phyloP scores from a whole-genome alignment of 208 protist species.

The Leishmania braziliensis region DNA sequence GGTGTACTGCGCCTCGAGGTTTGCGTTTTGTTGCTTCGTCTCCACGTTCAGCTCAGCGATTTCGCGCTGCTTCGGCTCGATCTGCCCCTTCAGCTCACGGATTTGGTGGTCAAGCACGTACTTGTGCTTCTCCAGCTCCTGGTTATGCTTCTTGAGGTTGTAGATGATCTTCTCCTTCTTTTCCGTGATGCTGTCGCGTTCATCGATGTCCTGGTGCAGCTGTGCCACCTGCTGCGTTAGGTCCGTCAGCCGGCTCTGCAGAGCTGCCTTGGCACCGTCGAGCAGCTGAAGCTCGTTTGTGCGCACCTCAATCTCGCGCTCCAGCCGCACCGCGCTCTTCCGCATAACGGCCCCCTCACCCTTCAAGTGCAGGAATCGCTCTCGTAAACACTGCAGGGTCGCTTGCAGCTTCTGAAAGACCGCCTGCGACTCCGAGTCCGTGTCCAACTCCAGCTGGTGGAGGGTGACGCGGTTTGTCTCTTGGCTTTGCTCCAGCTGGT shows the following conservation, averaged over 20 bases:
- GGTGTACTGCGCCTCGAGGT: constrained; percentile 90
- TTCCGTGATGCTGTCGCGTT: constrained; percentile 93
- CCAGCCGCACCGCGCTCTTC: constrained; percentile 90
- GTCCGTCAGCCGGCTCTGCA: constrained; percentile 79
- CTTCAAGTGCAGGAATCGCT: constrained; percentile 93
- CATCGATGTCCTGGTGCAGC: constrained; percentile 92
- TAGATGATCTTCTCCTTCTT: constrained; percentile 97
- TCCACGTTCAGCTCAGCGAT: constrained; percentile 91
- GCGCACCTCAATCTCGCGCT: constrained; percentile 92
- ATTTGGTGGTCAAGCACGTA: constrained; percentile 99
- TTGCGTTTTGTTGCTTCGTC: constrained; percentile 92
- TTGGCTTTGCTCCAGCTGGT: constrained; percentile 66
- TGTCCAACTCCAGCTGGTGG: constrained; percentile 94
- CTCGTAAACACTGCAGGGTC: constrained; percentile 75
- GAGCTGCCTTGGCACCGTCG: constrained; percentile 70
- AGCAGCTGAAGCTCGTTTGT: constrained; percentile 73
- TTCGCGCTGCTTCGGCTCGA: constrained; percentile 96
- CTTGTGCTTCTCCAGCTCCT: constrained; percentile 98
- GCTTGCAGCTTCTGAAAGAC: constrained; percentile 77
- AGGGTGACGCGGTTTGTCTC: constrained; percentile 87
- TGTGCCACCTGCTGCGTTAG: constrained; percentile 89
- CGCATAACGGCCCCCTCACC: constrained; percentile 94
- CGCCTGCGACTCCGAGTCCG: constrained; percentile 91
- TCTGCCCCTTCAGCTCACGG: constrained; percentile 97
- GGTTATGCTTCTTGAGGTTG: constrained; percentile 97